Conservation (phyloP, 78 protist genomes). For the Abeoforma whisleri region DNA sequence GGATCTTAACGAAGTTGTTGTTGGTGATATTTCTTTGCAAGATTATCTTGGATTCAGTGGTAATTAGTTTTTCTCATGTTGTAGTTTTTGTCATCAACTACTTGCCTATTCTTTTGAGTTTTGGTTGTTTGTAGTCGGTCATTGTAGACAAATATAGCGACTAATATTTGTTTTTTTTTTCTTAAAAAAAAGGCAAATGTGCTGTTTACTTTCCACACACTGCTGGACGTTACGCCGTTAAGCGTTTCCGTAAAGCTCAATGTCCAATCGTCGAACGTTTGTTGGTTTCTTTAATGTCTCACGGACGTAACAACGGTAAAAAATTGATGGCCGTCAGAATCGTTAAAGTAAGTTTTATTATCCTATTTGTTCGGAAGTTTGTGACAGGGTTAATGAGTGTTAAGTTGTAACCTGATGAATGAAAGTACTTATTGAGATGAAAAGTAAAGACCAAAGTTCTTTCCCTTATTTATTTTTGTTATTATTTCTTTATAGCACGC, state of each 20-base stretch:
- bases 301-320: constrained; percentile 99
- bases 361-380: no score
- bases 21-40: neutral
- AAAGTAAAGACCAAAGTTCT: no score
- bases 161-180: no score
- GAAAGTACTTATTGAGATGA: no score
- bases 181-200: constrained; percentile 63
- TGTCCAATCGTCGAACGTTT: constrained; percentile 99
- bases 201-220: constrained; percentile 94
- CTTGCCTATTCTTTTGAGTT: neutral
- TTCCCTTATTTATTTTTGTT: no score
- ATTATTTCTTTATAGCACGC: no score
- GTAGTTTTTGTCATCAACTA: no score
- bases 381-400: no score
- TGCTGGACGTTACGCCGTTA: constrained; percentile 91
- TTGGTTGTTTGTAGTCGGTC: neutral
- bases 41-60: constrained; percentile 11
- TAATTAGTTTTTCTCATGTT: neutral
- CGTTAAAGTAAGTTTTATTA: no score
- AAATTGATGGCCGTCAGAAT: constrained; percentile 96
- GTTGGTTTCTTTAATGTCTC: constrained; percentile 86
- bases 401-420: no score
- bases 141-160: constrained; percentile 81
- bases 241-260: constrained; percentile 97
- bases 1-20: constrained; percentile 63